These are phyloP conservation scores for Coemansia sp. DNA, from an alignment of 192 early-diverging fungal genomes.

Conservation along the genomic window DNA sequence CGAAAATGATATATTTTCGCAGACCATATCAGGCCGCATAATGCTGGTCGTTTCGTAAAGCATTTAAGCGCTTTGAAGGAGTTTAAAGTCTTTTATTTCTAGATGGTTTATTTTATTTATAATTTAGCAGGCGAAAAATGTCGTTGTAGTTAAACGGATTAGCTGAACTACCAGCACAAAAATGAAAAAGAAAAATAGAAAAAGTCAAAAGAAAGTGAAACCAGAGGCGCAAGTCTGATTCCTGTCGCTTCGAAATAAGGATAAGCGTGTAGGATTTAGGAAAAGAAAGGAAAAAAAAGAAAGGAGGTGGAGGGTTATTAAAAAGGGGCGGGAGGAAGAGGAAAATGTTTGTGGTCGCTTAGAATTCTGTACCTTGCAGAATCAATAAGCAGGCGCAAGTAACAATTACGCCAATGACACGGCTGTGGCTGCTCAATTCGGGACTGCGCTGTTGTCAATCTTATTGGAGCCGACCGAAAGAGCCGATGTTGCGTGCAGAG, in stretches of 20 bases:
- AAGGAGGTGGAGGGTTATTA: background rate
- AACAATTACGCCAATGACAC: background rate
- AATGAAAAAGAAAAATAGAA: background rate
- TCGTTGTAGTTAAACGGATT: background rate
- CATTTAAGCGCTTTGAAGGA: background rate
- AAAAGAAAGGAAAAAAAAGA: background rate
- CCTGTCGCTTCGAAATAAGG: background rate
- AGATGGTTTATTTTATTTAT: background rate
- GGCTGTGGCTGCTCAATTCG: too few relatives aligned
- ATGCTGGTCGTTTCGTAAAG: background rate
- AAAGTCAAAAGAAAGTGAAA: background rate
- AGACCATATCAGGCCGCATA: too few relatives aligned
- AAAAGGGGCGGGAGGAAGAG: background rate
- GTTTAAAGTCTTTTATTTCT: background rate
- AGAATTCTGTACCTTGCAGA: background rate
- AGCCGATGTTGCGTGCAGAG: background rate
- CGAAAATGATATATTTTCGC: too few relatives aligned
- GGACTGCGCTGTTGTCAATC: background rate
- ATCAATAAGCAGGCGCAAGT: background rate
- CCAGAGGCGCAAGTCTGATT: background rate
- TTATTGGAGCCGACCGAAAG: background rate
- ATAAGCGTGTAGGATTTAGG: background rate
- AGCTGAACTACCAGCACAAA: background rate
- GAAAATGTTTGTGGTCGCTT: background rate
- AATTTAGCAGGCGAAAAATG: background rate